Evolutionary conservation across 1,284 basidiomycete genomes (phyloP).

Genomic region (Somion occarium): DNA sequence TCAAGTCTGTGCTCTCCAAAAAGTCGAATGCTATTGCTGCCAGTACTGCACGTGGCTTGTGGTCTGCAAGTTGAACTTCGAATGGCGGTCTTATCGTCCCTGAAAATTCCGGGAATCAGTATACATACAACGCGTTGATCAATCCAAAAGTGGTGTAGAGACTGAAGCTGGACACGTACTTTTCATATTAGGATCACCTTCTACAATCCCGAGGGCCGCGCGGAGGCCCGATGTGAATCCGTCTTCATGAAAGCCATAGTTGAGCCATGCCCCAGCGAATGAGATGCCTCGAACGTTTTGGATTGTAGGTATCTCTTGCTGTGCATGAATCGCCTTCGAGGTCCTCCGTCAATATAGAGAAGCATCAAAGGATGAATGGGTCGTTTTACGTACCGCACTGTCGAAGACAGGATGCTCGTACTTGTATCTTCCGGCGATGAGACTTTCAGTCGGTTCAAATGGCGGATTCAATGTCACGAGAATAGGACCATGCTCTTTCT

Average conservation of each 20-base stretch:
- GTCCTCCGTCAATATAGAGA: not conserved
- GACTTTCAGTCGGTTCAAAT: slow-evolving; percentile 49
- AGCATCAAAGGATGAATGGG: slow-evolving; percentile 6
- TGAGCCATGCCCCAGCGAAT: slow-evolving; percentile 78
- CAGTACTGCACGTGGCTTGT: slow-evolving; percentile 4
- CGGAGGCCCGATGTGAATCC: slow-evolving; percentile 66
- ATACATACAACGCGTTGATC: not conserved
- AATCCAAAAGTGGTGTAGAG: too few species aligned
- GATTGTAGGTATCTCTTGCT: slow-evolving; percentile 49
- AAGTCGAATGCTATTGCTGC: slow-evolving; percentile 12
- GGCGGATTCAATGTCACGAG: slow-evolving; percentile 79
- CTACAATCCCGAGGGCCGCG: slow-evolving; percentile 26
- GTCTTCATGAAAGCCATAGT: slow-evolving; percentile 82
- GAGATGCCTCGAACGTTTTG: slow-evolving; percentile 64
- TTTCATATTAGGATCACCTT: not conserved
- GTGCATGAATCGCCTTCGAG: slow-evolving; percentile 49
- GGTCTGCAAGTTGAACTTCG: slow-evolving; percentile 10
- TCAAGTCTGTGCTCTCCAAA: slow-evolving; percentile 12
- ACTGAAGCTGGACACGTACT: not conserved
- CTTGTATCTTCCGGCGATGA: slow-evolving; percentile 46
- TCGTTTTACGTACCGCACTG: slow-evolving; percentile 30
- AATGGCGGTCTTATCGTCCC: slow-evolving; percentile 11
- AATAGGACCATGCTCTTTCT: slow-evolving; percentile 56
- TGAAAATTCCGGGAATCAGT: not conserved
- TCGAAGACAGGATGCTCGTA: slow-evolving; percentile 73